phyloP scores from a whole-genome alignment of 2,329 filamentous ascomycete species.

The Biscogniauxia sp. region DNA sequence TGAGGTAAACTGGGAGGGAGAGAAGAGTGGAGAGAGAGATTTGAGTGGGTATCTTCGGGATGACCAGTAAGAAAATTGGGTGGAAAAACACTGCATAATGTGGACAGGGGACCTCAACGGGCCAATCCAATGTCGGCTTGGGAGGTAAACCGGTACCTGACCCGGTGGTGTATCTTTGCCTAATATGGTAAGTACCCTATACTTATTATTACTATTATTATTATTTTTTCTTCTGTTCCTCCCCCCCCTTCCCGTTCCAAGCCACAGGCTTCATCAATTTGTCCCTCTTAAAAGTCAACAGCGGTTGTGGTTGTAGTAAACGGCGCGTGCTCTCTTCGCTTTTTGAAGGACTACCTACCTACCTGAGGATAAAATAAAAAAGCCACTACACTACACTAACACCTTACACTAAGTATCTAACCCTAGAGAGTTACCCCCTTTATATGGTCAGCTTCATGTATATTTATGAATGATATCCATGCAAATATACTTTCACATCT shows the following conservation, averaged over 20 bases:
- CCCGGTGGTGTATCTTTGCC: neutral
- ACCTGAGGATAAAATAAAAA: too few relatives aligned
- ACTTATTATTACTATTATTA: neutral
- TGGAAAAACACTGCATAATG: neutral
- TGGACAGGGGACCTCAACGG: neutral
- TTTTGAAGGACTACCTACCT: neutral
- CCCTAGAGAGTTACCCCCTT: neutral
- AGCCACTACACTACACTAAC: too few relatives aligned
- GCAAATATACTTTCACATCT: too few relatives aligned
- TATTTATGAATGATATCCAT: too few relatives aligned
- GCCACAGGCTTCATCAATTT: neutral
- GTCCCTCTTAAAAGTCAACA: neutral
- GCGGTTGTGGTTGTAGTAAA: neutral
- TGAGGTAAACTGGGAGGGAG: neutral
- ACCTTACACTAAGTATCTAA: neutral
- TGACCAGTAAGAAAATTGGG: neutral
- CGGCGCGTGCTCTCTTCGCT: neutral
- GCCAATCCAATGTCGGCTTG: neutral
- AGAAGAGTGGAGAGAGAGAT: neutral
- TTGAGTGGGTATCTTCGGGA: neutral
- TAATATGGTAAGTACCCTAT: neutral
- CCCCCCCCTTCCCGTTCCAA: neutral
- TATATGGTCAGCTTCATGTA: neutral
- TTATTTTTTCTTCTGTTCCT: neutral
- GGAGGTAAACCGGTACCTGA: neutral